Conservation (phyloP, 208 protist genomes). For the Balamuthia mandrillaris region DNA sequence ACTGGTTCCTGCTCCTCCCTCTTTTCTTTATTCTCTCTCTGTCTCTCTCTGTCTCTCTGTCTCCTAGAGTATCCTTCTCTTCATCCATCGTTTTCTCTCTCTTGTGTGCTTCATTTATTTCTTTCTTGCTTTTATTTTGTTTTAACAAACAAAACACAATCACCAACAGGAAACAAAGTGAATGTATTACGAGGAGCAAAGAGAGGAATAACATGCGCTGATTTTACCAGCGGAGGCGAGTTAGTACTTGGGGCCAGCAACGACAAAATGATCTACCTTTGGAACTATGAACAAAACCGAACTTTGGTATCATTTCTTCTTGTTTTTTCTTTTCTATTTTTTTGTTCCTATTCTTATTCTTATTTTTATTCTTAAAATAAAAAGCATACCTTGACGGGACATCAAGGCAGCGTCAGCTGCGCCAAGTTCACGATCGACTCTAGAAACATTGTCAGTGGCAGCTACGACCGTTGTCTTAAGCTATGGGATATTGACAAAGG, state of each 20-base stretch:
- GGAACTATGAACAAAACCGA: background rate
- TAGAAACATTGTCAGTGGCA: background rate
- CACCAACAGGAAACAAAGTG: no score
- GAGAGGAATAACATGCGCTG: background rate
- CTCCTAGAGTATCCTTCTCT: background rate
- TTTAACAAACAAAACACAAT: no score
- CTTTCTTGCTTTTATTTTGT: no score
- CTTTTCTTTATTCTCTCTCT: background rate
- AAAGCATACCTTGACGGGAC: background rate
- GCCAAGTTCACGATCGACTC: background rate
- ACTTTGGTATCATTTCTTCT: background rate
- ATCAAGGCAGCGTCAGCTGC: background rate
- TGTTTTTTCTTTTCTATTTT: background rate
- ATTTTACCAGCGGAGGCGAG: background rate
- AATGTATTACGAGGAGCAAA: background rate
- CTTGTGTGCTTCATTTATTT: no score
- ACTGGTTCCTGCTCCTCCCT: background rate
- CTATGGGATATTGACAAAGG: conserved; percentile 13
- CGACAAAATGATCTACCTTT: background rate
- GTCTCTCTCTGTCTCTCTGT: background rate
- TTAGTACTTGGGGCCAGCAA: background rate
- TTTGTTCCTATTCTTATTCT: background rate
- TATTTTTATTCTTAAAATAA: background rate
- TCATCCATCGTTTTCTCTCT: background rate
- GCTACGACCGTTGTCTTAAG: background rate